A percentile compares a stretch with the other conserved stretches of the same genome.
Conservation (phyloP, 305 asterid species). For the Fraxinus latifolia region DNA sequence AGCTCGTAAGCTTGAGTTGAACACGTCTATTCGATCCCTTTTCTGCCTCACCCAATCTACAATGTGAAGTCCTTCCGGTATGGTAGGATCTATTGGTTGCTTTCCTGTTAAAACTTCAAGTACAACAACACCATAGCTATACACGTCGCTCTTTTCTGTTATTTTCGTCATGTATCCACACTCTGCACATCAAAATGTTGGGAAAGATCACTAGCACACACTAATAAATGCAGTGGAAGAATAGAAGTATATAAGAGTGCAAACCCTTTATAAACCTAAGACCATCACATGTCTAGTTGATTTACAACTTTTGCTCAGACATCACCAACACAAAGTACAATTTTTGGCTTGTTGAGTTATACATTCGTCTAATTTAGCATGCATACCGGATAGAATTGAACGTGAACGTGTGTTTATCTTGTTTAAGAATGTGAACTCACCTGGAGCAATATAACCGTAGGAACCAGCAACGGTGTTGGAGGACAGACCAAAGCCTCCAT, state of each 20-base stretch:
- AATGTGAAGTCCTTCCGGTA: conserved; percentile 73
- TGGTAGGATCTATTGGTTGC: conserved; percentile 75
- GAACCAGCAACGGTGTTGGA: conserved; percentile 80
- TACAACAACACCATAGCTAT: conserved; percentile 80
- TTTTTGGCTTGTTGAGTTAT: background rate
- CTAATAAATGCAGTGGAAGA: background rate
- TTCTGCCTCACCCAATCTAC: conserved; percentile 77
- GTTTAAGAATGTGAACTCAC: conserved; percentile 32
- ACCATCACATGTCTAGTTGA: background rate
- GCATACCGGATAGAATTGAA: background rate
- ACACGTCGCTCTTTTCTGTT: conserved; percentile 79
- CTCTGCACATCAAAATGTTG: conserved; percentile 38
- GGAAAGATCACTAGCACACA: background rate
- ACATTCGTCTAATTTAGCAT: background rate
- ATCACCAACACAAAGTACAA: background rate
- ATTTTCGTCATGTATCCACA: conserved; percentile 78
- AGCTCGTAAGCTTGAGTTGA: conserved; percentile 42
- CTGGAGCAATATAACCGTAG: conserved; percentile 88
- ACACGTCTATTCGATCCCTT: conserved; percentile 42
- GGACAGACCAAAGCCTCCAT: conserved; percentile 60
- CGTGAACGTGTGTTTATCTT: conserved; percentile 11
- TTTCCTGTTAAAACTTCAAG: conserved; percentile 74
- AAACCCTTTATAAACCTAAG: background rate
- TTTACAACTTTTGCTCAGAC: background rate
- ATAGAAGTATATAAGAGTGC: background rate